These are phyloP conservation scores for Vanilla planifolia DNA, from an alignment of 106 monocot genomes.

Conservation along the genomic window DNA sequence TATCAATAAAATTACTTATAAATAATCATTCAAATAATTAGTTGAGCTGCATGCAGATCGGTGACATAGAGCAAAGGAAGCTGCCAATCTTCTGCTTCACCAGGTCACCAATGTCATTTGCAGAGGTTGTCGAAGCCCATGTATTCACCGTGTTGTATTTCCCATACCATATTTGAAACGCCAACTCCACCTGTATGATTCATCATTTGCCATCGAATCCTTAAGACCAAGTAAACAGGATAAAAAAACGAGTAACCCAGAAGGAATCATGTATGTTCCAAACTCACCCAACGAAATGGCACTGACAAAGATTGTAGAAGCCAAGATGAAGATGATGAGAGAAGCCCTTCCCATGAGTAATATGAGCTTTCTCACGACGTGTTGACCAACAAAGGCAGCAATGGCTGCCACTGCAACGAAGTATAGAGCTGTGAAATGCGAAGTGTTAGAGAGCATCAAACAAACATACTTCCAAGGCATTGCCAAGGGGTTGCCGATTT, in stretches of 20 bases:
- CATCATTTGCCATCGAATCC: too few species aligned
- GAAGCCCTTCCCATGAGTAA: constrained; percentile 79
- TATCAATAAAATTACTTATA: too few species aligned
- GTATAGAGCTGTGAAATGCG: constrained; percentile 47
- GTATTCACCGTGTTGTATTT: neutral
- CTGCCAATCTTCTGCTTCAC: too few species aligned
- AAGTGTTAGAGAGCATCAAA: neutral
- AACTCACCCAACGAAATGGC: constrained; percentile 73
- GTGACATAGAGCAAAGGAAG: too few species aligned
- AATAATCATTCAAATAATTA: too few species aligned
- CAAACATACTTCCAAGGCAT: neutral
- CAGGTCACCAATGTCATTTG: too few species aligned
- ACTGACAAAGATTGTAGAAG: constrained; percentile 84
- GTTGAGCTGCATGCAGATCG: too few species aligned
- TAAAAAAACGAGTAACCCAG: neutral
- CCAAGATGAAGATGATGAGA: constrained; percentile 85
- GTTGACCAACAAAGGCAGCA: constrained; percentile 69
- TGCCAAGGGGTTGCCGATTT: neutral
- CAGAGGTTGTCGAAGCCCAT: constrained; percentile 7
- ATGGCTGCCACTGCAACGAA: constrained; percentile 47
- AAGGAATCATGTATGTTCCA: neutral
- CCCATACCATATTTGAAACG: neutral
- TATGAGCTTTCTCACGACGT: constrained; percentile 69
- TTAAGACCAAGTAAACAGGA: neutral
- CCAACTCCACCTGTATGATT: constrained; percentile 12